phyloP scores from a whole-genome alignment of 805 yeast species.

The Pichia insulana region DNA sequence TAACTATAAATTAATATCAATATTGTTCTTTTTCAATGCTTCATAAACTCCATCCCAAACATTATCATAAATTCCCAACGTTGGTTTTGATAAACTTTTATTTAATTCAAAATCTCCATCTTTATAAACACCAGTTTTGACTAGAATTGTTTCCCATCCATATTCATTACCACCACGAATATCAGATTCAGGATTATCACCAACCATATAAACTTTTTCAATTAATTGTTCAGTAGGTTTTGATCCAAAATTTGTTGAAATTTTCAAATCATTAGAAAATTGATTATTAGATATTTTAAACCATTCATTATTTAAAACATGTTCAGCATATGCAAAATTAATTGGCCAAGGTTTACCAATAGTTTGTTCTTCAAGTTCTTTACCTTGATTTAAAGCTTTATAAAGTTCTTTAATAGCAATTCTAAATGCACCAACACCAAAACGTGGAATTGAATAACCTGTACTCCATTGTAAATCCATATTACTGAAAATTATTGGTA shows the following conservation, averaged over 20 bases:
- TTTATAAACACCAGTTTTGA: slow-evolving; percentile 79
- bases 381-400: slow-evolving; percentile 28
- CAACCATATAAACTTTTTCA: slow-evolving; percentile 74
- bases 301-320: slow-evolving; percentile 48
- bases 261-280: too few species aligned
- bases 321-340: slow-evolving; percentile 77
- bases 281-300: too few species aligned
- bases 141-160: slow-evolving; percentile 84
- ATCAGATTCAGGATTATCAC: slow-evolving; percentile 93
- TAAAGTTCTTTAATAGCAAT: slow-evolving; percentile 54
- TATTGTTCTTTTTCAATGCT: slow-evolving; percentile 13
- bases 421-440: slow-evolving; percentile 88
- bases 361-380: slow-evolving; percentile 41
- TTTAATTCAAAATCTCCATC: slow-evolving; percentile 41
- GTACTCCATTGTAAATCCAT: slow-evolving; percentile 86
- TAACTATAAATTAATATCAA: background rate
- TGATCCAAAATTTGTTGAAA: too few species aligned
- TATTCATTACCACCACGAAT: slow-evolving; percentile 79
- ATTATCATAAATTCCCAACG: slow-evolving; percentile 40
- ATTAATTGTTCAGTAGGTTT: background rate
- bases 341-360: slow-evolving; percentile 76
- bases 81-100: slow-evolving; percentile 31
- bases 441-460: slow-evolving; percentile 64
- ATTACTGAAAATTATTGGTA: slow-evolving; percentile 76
- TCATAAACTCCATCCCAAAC: slow-evolving; percentile 37